phyloP scores from a whole-genome alignment of 1,284 basidiomycete genomes.

The Singerocomus inundabilis region DNA sequence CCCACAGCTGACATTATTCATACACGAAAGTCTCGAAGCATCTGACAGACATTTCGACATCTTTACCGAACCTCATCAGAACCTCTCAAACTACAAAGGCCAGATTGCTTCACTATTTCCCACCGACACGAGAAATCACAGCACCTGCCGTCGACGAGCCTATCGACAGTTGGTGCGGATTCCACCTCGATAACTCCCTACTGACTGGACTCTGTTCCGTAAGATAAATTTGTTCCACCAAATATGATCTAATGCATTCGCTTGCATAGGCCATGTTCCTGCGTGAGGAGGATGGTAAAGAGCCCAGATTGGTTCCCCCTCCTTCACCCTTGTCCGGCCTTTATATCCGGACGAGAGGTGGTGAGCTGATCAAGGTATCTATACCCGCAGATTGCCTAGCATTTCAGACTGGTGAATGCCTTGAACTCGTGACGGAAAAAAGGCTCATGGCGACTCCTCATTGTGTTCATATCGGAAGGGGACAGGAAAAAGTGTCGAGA shows the following conservation, averaged over 20 bases:
- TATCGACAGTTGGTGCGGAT: conserved; percentile 80
- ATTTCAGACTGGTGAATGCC: conserved; percentile 92
- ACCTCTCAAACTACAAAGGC: conserved; percentile 77
- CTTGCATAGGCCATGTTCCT: conserved; percentile 78
- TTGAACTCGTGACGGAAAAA: conserved; percentile 80
- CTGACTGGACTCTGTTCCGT: conserved; percentile 88
- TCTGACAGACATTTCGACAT: conserved; percentile 60
- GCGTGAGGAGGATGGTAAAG: conserved; percentile 37
- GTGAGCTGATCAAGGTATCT: conserved; percentile 71
- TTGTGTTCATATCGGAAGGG: conserved; percentile 73
- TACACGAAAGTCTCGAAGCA: conserved; percentile 53
- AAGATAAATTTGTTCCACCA: conserved; percentile 22
- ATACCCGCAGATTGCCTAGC: conserved; percentile 83
- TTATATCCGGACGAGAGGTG: conserved; percentile 84
- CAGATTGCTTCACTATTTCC: conserved; percentile 89
- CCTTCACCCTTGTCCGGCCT: conserved; percentile 79
- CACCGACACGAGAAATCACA: conserved; percentile 47
- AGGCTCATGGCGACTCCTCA: conserved; percentile 85
- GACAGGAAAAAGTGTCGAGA: conserved; percentile 59
- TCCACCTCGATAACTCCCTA: conserved; percentile 83
- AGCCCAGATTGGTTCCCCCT: conserved; percentile 54
- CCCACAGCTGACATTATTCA: conserved; percentile 2
- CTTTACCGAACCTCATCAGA: conserved; percentile 60
- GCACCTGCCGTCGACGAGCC: conserved; percentile 53
- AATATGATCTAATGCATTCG: not conserved